Conservation (phyloP, 169 alveolate genomes). For the Plasmodium blacklocki region DNA sequence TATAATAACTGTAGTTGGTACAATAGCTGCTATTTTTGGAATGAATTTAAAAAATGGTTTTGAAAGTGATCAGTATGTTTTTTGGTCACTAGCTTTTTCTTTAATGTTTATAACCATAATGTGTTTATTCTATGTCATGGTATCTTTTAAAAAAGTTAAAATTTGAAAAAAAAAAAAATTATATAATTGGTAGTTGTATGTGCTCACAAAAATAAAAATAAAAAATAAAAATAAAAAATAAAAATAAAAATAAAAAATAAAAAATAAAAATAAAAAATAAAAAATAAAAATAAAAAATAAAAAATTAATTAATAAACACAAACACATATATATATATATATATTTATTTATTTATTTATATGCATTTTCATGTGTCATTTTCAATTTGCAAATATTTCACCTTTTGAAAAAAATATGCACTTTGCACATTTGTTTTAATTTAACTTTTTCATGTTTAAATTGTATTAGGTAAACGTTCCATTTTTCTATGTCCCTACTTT, state of each 20-base stretch:
- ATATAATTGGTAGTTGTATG: no score
- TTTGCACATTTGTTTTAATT: no score
- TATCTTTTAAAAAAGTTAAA: slow-evolving; percentile 55
- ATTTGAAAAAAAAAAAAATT: slow-evolving; percentile 1
- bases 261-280: background rate
- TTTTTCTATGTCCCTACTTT: background rate
- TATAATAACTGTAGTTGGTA: slow-evolving; percentile 84
- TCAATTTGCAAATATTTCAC: background rate
- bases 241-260: background rate
- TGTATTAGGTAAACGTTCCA: background rate
- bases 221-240: background rate
- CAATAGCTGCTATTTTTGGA: slow-evolving; percentile 88
- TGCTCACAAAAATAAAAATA: no score
- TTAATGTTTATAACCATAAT: slow-evolving; percentile 77
- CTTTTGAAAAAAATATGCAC: no score
- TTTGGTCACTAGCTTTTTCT: slow-evolving; percentile 84
- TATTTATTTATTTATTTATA: background rate
- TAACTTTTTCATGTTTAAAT: no score
- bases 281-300: background rate
- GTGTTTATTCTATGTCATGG: slow-evolving; percentile 54
- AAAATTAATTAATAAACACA: background rate
- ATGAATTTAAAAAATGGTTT: slow-evolving; percentile 87
- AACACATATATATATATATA: slow-evolving; percentile 1
- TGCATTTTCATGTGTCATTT: slow-evolving; percentile 10
- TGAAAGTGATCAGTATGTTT: slow-evolving; percentile 79